phyloP scores from a whole-genome alignment of 1,284 basidiomycete genomes.

The Gomphus sp. region DNA sequence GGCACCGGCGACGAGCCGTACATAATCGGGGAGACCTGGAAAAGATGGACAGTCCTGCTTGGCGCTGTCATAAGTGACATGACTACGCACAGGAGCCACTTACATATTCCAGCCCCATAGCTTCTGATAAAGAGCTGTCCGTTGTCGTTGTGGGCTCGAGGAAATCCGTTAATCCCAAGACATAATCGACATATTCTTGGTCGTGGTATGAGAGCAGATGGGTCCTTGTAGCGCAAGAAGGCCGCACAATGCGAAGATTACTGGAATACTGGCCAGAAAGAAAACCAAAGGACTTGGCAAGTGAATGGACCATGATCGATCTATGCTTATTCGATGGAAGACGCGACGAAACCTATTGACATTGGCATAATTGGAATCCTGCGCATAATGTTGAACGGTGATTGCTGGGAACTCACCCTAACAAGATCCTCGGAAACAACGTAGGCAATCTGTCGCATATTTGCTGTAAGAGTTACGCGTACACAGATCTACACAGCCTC shows the following conservation, averaged over 20 bases:
- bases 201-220: conserved; percentile 10
- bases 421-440: too few relatives aligned
- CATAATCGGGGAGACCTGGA: conserved; percentile 57
- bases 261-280: conserved; percentile 26
- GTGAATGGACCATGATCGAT: conserved; percentile 72
- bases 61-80: too few relatives aligned
- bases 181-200: conserved; percentile 45
- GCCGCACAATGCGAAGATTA: conserved; percentile 38
- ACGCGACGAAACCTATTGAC: conserved; percentile 46
- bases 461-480: too few relatives aligned
- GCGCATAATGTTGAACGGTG: conserved; percentile 33
- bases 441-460: not conserved
- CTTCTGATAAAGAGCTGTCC: too few relatives aligned
- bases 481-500: not conserved
- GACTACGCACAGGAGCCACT: too few relatives aligned
- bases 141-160: conserved; percentile 32
- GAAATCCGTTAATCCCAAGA: conserved; percentile 30
- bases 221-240: conserved; percentile 30
- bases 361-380: conserved; percentile 54
- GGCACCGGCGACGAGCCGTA: conserved; percentile 65
- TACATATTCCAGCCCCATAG: too few relatives aligned
- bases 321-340: conserved; percentile 79
- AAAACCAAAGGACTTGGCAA: conserved; percentile 52
- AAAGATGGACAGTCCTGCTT: too few relatives aligned
- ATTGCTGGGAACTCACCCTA: not conserved